Evolutionary conservation across 352 stramenopile genomes (phyloP).

Genomic region (Phytophthora europaea): DNA sequence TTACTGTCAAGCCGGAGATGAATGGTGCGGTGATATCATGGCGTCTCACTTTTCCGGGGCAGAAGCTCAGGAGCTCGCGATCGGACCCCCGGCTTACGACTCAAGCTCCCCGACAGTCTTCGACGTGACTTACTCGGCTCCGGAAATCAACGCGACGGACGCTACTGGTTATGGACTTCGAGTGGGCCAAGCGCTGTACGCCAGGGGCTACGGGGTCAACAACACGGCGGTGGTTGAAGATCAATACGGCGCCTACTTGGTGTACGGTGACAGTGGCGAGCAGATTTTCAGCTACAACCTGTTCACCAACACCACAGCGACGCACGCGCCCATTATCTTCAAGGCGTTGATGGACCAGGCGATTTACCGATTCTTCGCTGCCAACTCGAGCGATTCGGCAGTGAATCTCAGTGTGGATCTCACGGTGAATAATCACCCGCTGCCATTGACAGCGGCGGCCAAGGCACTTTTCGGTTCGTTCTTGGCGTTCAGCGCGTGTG

Average conservation of each 20-base stretch:
- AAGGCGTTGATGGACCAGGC: slow-evolving; percentile 63
- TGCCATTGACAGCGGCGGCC: slow-evolving; percentile 52
- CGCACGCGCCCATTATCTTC: slow-evolving; percentile 57
- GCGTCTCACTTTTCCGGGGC: slow-evolving; percentile 35
- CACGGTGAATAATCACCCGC: slow-evolving; percentile 58
- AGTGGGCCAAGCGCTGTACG: slow-evolving; percentile 47
- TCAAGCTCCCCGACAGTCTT: slow-evolving; percentile 58
- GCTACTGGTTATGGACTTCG: slow-evolving; percentile 44
- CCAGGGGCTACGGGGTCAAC: slow-evolving; percentile 33
- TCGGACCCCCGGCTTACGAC: slow-evolving; percentile 26
- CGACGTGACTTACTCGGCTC: slow-evolving; percentile 37
- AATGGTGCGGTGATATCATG: slow-evolving; percentile 32
- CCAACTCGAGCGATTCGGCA: slow-evolving; percentile 13
- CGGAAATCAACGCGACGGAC: slow-evolving; percentile 39
- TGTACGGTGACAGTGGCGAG: slow-evolving; percentile 31
- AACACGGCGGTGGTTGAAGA: slow-evolving; percentile 24
- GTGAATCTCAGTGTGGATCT: slow-evolving; percentile 28
- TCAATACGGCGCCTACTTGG: slow-evolving; percentile 53
- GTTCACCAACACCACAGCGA: slow-evolving; percentile 59
- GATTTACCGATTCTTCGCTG: slow-evolving; percentile 49
- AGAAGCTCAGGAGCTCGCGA: slow-evolving; percentile 17
- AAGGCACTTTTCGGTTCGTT: slow-evolving; percentile 53
- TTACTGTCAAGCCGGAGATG: slow-evolving; percentile 29
- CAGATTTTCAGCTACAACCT: slow-evolving; percentile 58
- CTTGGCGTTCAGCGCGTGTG: slow-evolving; percentile 56